phyloP scores from a whole-genome alignment of 371 early-diverging fungal genomes.

The Mortierella sp. region DNA sequence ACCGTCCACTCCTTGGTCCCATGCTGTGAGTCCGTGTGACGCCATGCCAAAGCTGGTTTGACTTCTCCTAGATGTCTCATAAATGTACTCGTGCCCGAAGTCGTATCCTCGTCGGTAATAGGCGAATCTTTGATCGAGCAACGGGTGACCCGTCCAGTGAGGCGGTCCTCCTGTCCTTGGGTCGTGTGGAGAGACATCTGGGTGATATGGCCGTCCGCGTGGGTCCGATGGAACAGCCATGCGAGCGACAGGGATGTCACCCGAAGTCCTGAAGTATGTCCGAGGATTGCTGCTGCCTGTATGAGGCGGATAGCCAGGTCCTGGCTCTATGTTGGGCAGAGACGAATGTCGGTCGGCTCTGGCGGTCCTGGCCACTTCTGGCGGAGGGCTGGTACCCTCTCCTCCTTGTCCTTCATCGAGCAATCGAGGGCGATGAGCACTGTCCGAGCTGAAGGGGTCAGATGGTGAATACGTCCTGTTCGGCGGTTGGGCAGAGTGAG shows the following conservation, averaged over 20 bases:
- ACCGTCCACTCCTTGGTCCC: not conserved
- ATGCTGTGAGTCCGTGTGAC: not conserved
- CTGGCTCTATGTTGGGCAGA: not conserved
- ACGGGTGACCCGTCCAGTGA: not conserved
- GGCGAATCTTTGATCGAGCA: not conserved
- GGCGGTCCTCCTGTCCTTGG: not conserved
- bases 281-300: not conserved
- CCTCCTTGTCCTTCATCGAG: not conserved
- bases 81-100: not conserved
- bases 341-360: constrained; percentile 2
- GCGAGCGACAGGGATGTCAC: not conserved
- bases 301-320: not conserved
- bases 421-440: not conserved
- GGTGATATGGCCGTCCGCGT: not conserved
- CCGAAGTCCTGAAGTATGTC: not conserved
- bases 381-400: not conserved
- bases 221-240: not conserved
- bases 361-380: not conserved
- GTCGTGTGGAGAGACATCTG: not conserved
- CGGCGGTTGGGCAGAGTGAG: constrained; percentile 1
- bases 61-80: not conserved
- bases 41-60: not conserved
- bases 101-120: not conserved
- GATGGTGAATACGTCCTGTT: not conserved
- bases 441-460: not conserved